These are phyloP conservation scores for Tuctoria greenei DNA, from an alignment of 176 grass and related monocot species.

Conservation along the genomic window DNA sequence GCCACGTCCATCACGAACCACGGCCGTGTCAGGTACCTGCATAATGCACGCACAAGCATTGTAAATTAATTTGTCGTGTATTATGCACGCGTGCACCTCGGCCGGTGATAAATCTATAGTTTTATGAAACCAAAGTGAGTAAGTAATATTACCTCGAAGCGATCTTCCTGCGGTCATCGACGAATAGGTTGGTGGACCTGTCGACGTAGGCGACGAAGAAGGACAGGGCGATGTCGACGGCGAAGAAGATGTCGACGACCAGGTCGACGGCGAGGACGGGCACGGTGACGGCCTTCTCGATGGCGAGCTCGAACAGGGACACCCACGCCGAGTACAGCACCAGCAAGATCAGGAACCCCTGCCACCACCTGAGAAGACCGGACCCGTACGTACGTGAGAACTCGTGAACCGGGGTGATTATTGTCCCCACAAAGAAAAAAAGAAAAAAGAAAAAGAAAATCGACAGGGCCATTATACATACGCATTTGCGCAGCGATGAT, in stretches of 20 bases:
- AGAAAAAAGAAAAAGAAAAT: no score
- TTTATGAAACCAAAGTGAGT: no score
- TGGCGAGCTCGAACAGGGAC: slow-evolving; percentile 56
- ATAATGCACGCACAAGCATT: not conserved
- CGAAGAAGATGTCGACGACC: slow-evolving; percentile 61
- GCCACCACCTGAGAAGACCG: slow-evolving; percentile 77
- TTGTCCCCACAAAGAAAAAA: no score
- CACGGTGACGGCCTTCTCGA: slow-evolving; percentile 26
- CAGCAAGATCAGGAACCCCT: slow-evolving; percentile 48
- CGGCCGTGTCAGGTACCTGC: slow-evolving; percentile 20
- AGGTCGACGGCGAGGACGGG: slow-evolving; percentile 40
- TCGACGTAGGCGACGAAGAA: slow-evolving; percentile 72
- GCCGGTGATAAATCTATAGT: no score
- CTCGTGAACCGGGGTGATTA: no score
- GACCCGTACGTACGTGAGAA: no score
- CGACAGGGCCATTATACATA: no score
- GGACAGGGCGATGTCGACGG: slow-evolving; percentile 50
- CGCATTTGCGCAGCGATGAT: no score
- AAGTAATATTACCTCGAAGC: slow-evolving; percentile 24
- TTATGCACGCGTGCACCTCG: no score
- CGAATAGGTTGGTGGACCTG: slow-evolving; percentile 45
- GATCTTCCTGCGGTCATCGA: slow-evolving; percentile 54
- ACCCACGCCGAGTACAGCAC: slow-evolving; percentile 65
- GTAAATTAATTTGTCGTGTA: no score
- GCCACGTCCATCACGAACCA: slow-evolving; percentile 54